These are phyloP conservation scores for Globisporangium viniferum DNA, from an alignment of 352 stramenopile species.

Conservation along the genomic window DNA sequence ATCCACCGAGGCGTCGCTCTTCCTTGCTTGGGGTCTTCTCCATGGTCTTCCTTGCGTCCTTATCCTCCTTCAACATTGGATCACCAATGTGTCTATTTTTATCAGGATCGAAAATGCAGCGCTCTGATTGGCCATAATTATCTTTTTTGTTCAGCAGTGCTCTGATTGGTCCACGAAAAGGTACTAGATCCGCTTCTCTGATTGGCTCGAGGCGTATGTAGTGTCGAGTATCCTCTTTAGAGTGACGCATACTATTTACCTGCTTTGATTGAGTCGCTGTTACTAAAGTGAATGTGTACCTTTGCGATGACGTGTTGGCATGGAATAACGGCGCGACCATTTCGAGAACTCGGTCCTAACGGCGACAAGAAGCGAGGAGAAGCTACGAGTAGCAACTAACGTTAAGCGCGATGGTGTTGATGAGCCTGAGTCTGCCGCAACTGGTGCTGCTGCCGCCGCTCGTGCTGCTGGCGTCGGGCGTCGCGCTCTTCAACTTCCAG, in stretches of 20 bases:
- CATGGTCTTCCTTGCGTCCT: neutral
- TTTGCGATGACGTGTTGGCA: neutral
- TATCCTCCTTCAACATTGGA: neutral
- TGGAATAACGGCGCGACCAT: neutral
- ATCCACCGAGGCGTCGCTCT: neutral
- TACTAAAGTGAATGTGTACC: neutral
- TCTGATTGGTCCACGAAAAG: conserved; percentile 7
- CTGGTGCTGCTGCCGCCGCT: conserved; percentile 69
- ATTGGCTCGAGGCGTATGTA: neutral
- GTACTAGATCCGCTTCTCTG: neutral
- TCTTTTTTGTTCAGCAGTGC: neutral
- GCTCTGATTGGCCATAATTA: conserved; percentile 3
- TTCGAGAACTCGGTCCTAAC: conserved; percentile 3
- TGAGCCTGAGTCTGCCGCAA: conserved; percentile 50
- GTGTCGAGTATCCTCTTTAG: neutral
- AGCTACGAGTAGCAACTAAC: neutral
- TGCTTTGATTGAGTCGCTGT: neutral
- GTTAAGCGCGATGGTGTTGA: conserved; percentile 28
- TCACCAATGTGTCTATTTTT: conserved; percentile 1
- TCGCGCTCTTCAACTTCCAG: conserved; percentile 84
- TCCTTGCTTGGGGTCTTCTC: neutral
- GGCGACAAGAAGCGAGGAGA: neutral
- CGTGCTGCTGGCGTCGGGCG: conserved; percentile 55
- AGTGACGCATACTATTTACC: neutral
- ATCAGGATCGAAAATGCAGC: neutral